A percentile compares a stretch with the other conserved stretches of the same genome.
Evolutionary conservation across 2,329 filamentous ascomycete species (phyloP).

Genomic region (Calonectria multiphialidica): DNA sequence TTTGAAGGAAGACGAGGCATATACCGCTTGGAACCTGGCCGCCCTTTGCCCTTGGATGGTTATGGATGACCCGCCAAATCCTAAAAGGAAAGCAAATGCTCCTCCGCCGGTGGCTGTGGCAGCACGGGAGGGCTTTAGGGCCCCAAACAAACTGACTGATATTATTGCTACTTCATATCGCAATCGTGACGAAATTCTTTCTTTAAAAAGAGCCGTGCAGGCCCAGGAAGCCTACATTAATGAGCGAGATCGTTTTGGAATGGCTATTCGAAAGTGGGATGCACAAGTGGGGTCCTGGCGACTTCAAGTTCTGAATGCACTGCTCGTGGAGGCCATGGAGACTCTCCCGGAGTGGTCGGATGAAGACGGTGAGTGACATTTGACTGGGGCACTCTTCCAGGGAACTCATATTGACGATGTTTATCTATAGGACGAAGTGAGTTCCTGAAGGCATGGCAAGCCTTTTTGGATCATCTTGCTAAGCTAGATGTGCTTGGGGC

Average conservation of each 20-base stretch:
- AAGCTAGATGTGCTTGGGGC: slow-evolving; percentile 69
- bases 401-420: slow-evolving; percentile 14
- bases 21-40: slow-evolving; percentile 81
- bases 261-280: slow-evolving; percentile 82
- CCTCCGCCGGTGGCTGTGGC: slow-evolving; percentile 65
- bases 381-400: not conserved
- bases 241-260: slow-evolving; percentile 75
- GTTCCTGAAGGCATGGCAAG: slow-evolving; percentile 64
- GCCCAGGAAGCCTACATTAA: slow-evolving; percentile 58
- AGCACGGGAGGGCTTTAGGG: slow-evolving; percentile 82
- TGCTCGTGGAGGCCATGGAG: slow-evolving; percentile 73
- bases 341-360: slow-evolving; percentile 48
- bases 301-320: slow-evolving; percentile 75
- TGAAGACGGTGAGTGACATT: slow-evolving; percentile 50
- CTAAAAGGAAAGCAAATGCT: slow-evolving; percentile 61
- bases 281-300: slow-evolving; percentile 73
- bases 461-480: slow-evolving; percentile 67
- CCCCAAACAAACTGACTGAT: slow-evolving; percentile 80
- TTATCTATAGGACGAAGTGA: slow-evolving; percentile 54
- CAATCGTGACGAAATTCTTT: slow-evolving; percentile 73
- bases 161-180: slow-evolving; percentile 74
- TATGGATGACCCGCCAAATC: slow-evolving; percentile 55
- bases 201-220: slow-evolving; percentile 67
- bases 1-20: slow-evolving; percentile 73
- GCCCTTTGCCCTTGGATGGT: slow-evolving; percentile 81